These are phyloP conservation scores for Diaporthe australafricana DNA, from an alignment of 2,329 filamentous ascomycete species.

Conservation along the genomic window DNA sequence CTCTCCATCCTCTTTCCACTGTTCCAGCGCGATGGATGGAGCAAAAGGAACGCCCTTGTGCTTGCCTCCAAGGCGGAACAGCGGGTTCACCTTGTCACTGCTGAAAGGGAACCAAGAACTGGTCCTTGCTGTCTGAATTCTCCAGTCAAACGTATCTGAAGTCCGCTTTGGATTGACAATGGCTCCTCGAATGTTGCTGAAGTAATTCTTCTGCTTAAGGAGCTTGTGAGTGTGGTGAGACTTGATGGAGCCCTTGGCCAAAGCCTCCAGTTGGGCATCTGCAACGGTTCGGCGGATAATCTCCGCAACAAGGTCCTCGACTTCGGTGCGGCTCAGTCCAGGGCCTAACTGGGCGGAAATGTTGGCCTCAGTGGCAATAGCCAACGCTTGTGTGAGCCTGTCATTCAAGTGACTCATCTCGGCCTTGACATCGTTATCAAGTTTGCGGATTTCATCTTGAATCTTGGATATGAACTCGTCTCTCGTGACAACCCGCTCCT, in stretches of 20 bases:
- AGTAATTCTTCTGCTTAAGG: slow-evolving; percentile 76
- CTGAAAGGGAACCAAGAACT: slow-evolving; percentile 40
- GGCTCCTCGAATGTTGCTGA: slow-evolving; percentile 75
- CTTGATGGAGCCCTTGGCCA: slow-evolving; percentile 60
- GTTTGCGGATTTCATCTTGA: slow-evolving; percentile 51
- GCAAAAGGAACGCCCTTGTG: slow-evolving; percentile 44
- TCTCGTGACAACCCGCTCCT: slow-evolving; percentile 56
- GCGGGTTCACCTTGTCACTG: slow-evolving; percentile 35
- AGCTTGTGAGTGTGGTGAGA: slow-evolving; percentile 57
- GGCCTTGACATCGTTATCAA: slow-evolving; percentile 53
- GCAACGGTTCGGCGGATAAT: slow-evolving; percentile 57
- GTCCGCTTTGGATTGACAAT: slow-evolving; percentile 69
- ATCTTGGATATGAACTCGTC: slow-evolving; percentile 62
- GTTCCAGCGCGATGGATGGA: slow-evolving; percentile 68
- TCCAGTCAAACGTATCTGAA: slow-evolving; percentile 66
- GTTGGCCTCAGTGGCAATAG: slow-evolving; percentile 47
- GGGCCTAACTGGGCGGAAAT: slow-evolving; percentile 40
- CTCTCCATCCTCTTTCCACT: slow-evolving; percentile 84
- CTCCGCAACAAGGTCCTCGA: slow-evolving; percentile 54
- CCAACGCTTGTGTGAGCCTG: slow-evolving; percentile 40
- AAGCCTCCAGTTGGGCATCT: slow-evolving; percentile 58
- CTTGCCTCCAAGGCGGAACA: slow-evolving; percentile 41
- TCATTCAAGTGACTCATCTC: slow-evolving; percentile 53
- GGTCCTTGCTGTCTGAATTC: slow-evolving; percentile 32
- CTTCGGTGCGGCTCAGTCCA: slow-evolving; percentile 54